Percentiles rank a stretch among this genome's conserved stretches.
phyloP scores from a whole-genome alignment of 2,329 filamentous ascomycete species.

The Penicillium oxalicum region DNA sequence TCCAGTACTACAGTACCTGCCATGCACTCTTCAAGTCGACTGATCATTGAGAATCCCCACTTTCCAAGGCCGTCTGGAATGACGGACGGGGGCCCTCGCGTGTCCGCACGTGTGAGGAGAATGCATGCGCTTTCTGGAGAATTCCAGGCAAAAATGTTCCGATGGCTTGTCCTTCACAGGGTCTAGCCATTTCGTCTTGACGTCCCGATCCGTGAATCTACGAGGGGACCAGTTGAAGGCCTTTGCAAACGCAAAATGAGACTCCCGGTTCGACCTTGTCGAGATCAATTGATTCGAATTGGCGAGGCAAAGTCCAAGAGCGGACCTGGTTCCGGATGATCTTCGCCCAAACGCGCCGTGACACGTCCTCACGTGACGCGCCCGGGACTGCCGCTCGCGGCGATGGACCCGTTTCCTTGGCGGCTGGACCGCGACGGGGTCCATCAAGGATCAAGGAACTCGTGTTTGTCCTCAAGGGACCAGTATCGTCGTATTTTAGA shows the following conservation, averaged over 20 bases:
- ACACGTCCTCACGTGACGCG: constrained; percentile 18
- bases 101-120: constrained; percentile 13
- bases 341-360: constrained; percentile 10
- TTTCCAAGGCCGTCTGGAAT: constrained; percentile 9
- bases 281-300: too few species aligned
- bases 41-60: constrained; percentile 16
- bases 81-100: constrained; percentile 14
- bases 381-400: background rate
- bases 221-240: too few species aligned
- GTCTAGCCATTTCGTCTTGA: too few species aligned
- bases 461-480: too few species aligned
- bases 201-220: too few species aligned
- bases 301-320: too few species aligned
- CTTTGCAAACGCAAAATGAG: too few species aligned
- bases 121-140: constrained; percentile 9
- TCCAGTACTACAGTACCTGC: background rate
- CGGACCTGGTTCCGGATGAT: background rate
- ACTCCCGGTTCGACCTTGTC: too few species aligned
- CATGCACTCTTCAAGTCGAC: background rate
- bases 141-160: constrained; percentile 1
- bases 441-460: too few species aligned
- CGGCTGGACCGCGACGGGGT: too few species aligned
- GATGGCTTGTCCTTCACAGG: background rate
- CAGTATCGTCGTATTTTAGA: too few species aligned
- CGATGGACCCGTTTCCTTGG: background rate